Evolutionary conservation across 345 rosid genomes (phyloP).

Genomic region (Laguncularia racemosa): DNA sequence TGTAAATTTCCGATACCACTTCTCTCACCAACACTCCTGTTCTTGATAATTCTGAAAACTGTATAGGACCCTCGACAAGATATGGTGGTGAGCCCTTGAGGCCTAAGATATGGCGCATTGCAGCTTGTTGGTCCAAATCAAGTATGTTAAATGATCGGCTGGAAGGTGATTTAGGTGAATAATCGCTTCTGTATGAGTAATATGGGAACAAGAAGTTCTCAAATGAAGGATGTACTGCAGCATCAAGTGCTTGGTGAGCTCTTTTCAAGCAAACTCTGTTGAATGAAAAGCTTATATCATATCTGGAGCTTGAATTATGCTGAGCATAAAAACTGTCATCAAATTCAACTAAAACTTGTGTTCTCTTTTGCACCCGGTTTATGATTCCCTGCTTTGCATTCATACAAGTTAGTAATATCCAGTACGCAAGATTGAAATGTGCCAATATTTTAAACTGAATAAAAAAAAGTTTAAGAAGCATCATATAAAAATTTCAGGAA

Average conservation of each 20-base stretch:
- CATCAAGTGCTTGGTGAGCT: constrained; percentile 34
- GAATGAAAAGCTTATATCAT: constrained; percentile 36
- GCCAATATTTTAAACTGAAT: no score
- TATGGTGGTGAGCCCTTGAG: constrained; percentile 21
- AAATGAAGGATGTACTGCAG: constrained; percentile 16
- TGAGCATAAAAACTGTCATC: constrained; percentile 22
- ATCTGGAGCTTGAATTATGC: constrained; percentile 16
- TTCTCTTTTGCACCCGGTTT: constrained; percentile 18
- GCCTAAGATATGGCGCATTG: constrained; percentile 13
- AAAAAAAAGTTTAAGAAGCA: no score
- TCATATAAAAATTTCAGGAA: no score
- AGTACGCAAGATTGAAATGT: no score
- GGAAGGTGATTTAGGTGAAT: background rate
- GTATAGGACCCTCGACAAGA: constrained; percentile 21
- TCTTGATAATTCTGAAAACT: constrained; percentile 6
- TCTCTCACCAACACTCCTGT: constrained; percentile 18
- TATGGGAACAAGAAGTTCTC: constrained; percentile 25
- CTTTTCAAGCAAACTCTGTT: constrained; percentile 33
- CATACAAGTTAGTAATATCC: background rate
- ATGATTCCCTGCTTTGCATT: constrained; percentile 27
- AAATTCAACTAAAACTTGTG: constrained; percentile 23
- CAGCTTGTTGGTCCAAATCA: constrained; percentile 7
- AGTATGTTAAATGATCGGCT: background rate
- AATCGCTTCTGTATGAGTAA: background rate
- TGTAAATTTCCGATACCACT: constrained; percentile 20